Base-by-base conservation (phyloP, 148 eudicot species). In the Agrostemma githago region DNA sequence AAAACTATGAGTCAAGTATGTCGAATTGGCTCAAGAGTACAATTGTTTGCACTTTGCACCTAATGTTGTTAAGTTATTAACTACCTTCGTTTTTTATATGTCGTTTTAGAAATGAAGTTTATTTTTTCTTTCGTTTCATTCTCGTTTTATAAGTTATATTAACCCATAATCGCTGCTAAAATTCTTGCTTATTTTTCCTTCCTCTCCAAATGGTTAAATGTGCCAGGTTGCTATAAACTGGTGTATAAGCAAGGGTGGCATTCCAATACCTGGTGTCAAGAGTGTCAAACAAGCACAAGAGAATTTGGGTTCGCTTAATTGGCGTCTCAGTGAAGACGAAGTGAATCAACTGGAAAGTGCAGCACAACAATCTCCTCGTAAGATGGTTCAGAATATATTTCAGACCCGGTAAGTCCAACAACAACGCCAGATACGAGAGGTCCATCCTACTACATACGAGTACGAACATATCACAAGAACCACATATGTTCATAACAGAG, bases 241-340 rank as follows among this genome's bases (percentile, higher is more conserved):
- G 98, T 92, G 98, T 85, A 92, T 95, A 54, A 82, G 92, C 77
- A 92, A 86, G 76, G 93, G 93, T 11, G 84, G 96, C 1, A 79
- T 95, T 81, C 98, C 98, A 2, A 95, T 95, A 67, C 98, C 98
- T 3, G 98, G 97, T 70, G 93, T 95, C 37, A 95, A 92, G 84
- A 74, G 89, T 1, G 77, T 92, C 5, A 84, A 85, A 84, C 98
- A 95, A 79, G 91, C 88, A 8, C 75, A 84, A 48, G 96, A 95
- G 20, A 95, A 95, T 71, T 69, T 95, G 72, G 97, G 97, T 59
- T 89, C 98, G 56, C 89, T 95, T 54, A 90, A 90, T 71, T 95
- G 97, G 98, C 83, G 78, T 59, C 97, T 95, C 43, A 84, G 82
- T 72, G 72, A 83, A 3, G 89, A 86, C 66, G 98, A 95, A 80